A percentile compares a stretch with the other conserved stretches of the same genome.
These are phyloP conservation scores for Rhizopogon roseolus DNA, from an alignment of 768 basidiomycete species.

Conservation along the genomic window DNA sequence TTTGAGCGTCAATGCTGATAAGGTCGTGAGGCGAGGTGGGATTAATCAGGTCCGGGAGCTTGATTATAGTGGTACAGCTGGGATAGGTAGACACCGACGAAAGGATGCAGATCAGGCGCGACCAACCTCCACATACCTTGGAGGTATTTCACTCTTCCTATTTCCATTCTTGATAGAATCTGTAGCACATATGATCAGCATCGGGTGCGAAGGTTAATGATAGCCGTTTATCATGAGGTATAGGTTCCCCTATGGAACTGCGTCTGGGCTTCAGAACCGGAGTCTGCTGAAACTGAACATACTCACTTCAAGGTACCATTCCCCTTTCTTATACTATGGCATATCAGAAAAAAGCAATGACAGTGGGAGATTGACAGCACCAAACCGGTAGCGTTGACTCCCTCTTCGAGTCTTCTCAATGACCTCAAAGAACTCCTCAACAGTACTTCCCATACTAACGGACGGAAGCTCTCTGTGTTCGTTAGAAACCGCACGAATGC, in stretches of 20 bases:
- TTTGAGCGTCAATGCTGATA: conserved; percentile 59
- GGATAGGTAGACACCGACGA: conserved; percentile 69
- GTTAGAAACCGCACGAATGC: conserved; percentile 80
- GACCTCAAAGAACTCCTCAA: conserved; percentile 87
- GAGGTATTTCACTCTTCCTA: conserved; percentile 88
- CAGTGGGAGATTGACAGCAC: conserved; percentile 31
- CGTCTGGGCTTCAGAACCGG: background rate
- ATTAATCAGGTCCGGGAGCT: conserved; percentile 77
- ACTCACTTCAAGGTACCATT: conserved; percentile 79
- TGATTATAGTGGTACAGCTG: conserved; percentile 60
- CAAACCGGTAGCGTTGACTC: conserved; percentile 85
- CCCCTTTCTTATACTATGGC: conserved; percentile 37
- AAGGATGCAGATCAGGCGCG: conserved; percentile 50
- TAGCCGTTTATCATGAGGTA: conserved; percentile 64
- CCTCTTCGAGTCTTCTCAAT: conserved; percentile 43
- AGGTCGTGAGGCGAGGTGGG: conserved; percentile 72
- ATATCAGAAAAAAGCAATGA: background rate
- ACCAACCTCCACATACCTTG: conserved; percentile 83
- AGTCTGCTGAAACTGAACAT: background rate
- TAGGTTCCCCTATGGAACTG: conserved; percentile 93
- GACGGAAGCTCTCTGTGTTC: conserved; percentile 80
- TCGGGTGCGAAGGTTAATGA: background rate
- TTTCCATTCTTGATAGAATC: conserved; percentile 96
- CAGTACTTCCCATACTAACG: conserved; percentile 82
- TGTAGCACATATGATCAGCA: conserved; percentile 15